A percentile compares a stretch with the other conserved stretches of the same genome.
Evolutionary conservation across 257 asterid species (phyloP).

Genomic region (Plectranthus barbatus): DNA sequence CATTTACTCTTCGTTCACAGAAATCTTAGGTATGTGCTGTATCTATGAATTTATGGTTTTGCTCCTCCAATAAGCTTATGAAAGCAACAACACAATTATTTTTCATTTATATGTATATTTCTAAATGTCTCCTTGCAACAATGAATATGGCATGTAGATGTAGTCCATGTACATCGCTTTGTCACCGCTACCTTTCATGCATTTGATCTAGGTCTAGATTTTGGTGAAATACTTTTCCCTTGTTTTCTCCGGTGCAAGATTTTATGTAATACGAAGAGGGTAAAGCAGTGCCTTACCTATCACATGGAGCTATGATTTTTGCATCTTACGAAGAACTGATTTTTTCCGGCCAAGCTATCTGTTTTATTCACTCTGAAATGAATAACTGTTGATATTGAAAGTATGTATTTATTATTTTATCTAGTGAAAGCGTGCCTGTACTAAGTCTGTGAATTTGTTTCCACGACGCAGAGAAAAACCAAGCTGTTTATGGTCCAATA

Average conservation of each 20-base stretch:
- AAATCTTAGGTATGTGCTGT: background rate
- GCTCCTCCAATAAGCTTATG: background rate
- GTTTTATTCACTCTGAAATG: background rate
- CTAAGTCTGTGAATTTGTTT: slow-evolving; percentile 11
- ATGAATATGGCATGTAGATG: background rate
- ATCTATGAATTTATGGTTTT: background rate
- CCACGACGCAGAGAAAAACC: slow-evolving; percentile 27
- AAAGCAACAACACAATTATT: background rate
- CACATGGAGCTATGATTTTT: too few species aligned
- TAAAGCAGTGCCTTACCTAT: background rate
- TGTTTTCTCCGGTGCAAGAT: background rate
- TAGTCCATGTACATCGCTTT: background rate
- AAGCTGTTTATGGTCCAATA: slow-evolving; percentile 31
- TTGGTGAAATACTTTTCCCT: background rate
- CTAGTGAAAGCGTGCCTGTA: background rate
- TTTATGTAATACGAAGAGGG: background rate
- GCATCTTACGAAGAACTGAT: slow-evolving; percentile 6
- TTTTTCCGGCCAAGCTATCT: too few species aligned
- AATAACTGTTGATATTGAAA: background rate
- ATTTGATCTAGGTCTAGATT: background rate
- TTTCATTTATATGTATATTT: background rate
- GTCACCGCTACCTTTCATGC: background rate
- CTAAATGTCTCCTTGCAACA: background rate
- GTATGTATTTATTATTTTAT: background rate
- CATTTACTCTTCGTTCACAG: background rate